A percentile compares a stretch with the other conserved stretches of the same genome.
Evolutionary conservation across 1,284 basidiomycete species (phyloP).

Genomic region (Microbotryomycetes sp.): DNA sequence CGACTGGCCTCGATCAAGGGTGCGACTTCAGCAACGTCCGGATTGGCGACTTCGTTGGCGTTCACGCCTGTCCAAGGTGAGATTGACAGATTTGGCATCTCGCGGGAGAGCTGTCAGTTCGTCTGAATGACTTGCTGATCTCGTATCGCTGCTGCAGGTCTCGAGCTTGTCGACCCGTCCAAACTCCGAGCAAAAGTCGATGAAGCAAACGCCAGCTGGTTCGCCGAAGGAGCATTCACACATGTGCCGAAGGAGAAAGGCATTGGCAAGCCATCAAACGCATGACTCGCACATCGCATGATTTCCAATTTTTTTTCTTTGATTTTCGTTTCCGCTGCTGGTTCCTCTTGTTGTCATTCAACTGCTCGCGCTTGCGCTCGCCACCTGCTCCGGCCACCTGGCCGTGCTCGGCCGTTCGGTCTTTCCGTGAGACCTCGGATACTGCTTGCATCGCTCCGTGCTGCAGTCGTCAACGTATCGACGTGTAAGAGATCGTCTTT

Average conservation of each 20-base stretch:
- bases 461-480: no score
- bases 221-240: constrained; percentile 34
- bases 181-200: constrained; percentile 37
- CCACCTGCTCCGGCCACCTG: no score
- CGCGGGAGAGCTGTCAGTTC: neutral
- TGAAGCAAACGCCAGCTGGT: constrained; percentile 45
- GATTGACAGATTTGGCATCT: constrained; percentile 32
- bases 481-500: no score
- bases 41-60: constrained; percentile 82
- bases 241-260: constrained; percentile 25
- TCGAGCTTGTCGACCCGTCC: constrained; percentile 45
- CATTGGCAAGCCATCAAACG: constrained; percentile 31
- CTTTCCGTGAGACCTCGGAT: no score
- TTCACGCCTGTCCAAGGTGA: constrained; percentile 93
- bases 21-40: constrained; percentile 54
- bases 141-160: constrained; percentile 18
- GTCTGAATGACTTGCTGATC: neutral
- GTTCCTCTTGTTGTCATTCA: no score
- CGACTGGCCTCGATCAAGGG: constrained; percentile 49
- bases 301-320: no score
- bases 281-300: no score
- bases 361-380: no score
- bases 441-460: no score
- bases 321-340: no score
- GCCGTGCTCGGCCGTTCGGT: no score